Evolutionary conservation across 306 rosid species (phyloP), one percentile per base, ranked within the genome.

Genomic region (Prunus armeniaca): DNA sequence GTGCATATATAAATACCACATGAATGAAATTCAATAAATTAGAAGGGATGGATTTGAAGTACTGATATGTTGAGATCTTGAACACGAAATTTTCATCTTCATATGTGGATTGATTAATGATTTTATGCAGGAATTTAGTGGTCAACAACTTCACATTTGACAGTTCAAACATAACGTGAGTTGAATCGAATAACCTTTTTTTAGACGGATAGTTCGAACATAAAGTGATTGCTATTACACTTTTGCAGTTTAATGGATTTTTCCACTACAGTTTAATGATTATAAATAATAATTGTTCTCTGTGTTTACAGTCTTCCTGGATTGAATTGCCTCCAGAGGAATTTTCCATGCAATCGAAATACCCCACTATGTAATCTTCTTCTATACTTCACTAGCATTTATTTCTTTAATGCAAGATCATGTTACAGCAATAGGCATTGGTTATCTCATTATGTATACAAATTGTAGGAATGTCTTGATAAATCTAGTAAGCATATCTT

Each of bases 141-240:
- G 81, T 57, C 63, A 81, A 81, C 81, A 76, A 76, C 72, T 81
- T 81, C 80, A 71, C 55, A 5, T 43, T 76, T 38, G 69, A 12
- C 45, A 64, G 69, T 27, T 75, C 80, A 27, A 69, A 69, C 38
- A 27, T 43, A 43, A 54, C 56, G 84, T 81, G 62, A 62, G 80
- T 47, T 14, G 14, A 32, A 27, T 27, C 30, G 3, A 28, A 28
- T 28, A 28, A 0, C 30, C 30, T 28, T 28, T 28, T 27, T 27
- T 28, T 28, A 28, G 3, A 28, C 0, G 30, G 30, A 28, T 28
- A 55, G 69, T 27, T 75, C 80, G n/a, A 69, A 69, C 38, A 27
- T 43, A 43, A 54, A 47, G 84, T 76, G 62, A 62, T 77, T 47
- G 43, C 2, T 34, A 34, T 34, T 34, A 34, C 41, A 34, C 9